A percentile compares a stretch with the other conserved stretches of the same genome.
Conservation (phyloP, 2,329 filamentous ascomycete genomes). For the Tolypocladium tundrense region DNA sequence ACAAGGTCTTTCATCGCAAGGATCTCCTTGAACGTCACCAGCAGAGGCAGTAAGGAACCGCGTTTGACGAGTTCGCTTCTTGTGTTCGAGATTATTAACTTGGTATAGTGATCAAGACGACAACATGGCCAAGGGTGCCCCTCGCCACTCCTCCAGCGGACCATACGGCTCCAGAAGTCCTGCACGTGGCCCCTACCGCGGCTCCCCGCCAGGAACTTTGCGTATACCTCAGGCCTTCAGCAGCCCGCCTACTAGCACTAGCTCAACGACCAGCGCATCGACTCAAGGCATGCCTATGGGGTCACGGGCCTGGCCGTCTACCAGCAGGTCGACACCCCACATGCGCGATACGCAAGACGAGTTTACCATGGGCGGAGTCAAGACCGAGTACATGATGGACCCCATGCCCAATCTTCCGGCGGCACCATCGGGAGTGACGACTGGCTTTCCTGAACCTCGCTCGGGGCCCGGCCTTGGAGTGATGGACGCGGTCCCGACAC, state of each 20-base stretch:
- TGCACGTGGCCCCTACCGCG: conserved; percentile 5
- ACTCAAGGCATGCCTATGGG: conserved; percentile 6
- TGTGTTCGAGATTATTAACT: not conserved
- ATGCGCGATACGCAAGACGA: conserved; percentile 9
- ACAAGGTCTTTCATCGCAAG: conserved; percentile 45
- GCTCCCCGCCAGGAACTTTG: conserved; percentile 7
- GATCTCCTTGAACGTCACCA: conserved; percentile 50
- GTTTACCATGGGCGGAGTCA: conserved; percentile 10
- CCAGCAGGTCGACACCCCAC: conserved; percentile 5
- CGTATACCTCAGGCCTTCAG: conserved; percentile 10
- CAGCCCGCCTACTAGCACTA: conserved; percentile 3
- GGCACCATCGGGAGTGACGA: conserved; percentile 6
- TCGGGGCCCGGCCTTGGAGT: conserved; percentile 11
- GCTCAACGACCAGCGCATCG: conserved; percentile 4
- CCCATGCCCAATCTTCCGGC: conserved; percentile 8
- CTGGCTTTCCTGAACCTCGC: conserved; percentile 12
- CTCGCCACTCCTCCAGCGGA: conserved; percentile 5
- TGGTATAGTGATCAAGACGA: conserved; percentile 4
- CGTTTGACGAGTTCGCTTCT: not conserved
- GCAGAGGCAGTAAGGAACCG: conserved; percentile 24
- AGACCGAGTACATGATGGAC: conserved; percentile 13
- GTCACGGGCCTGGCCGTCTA: conserved; percentile 12
- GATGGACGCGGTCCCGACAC: conserved; percentile 7
- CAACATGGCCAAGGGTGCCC: not conserved
- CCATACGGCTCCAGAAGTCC: conserved; percentile 9